phyloP scores from a whole-genome alignment of 2,329 filamentous ascomycete genomes.

The Pseudogymnoascus sp. region DNA sequence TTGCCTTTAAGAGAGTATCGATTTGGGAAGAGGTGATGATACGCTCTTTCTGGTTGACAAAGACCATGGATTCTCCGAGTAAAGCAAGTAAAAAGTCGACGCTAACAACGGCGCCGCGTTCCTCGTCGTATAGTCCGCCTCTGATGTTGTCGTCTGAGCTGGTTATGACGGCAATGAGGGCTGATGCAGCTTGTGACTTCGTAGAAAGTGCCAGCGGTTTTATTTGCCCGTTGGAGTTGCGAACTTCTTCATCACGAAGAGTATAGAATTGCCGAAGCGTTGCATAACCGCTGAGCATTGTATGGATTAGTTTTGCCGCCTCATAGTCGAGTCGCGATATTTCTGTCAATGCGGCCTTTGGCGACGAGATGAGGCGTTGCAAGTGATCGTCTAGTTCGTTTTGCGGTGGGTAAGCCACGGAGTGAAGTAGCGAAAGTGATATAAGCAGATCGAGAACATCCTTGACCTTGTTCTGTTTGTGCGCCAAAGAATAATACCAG shows the following conservation, averaged over 20 bases:
- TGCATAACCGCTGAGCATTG: constrained; percentile 84
- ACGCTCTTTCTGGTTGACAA: constrained; percentile 56
- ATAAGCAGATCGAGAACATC: constrained; percentile 81
- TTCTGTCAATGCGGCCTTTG: constrained; percentile 62
- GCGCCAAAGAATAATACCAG: constrained; percentile 84
- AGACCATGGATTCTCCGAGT: constrained; percentile 74
- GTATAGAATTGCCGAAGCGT: constrained; percentile 87
- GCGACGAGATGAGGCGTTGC: constrained; percentile 60
- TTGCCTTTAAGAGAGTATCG: constrained; percentile 65
- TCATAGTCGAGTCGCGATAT: constrained; percentile 70
- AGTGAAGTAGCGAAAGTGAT: constrained; percentile 80
- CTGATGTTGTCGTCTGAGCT: constrained; percentile 87
- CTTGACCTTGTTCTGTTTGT: constrained; percentile 70
- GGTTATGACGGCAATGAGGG: constrained; percentile 74
- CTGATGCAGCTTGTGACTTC: constrained; percentile 63
- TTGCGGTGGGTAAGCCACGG: constrained; percentile 67
- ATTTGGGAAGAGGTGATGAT: constrained; percentile 66
- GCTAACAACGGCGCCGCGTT: constrained; percentile 74
- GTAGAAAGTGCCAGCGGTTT: constrained; percentile 44
- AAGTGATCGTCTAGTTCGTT: constrained; percentile 68
- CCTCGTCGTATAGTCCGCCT: constrained; percentile 78
- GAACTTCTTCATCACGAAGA: constrained; percentile 64
- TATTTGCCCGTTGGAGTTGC: constrained; percentile 32
- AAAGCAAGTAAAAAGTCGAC: constrained; percentile 81
- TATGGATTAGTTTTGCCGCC: constrained; percentile 75